Evolutionary conservation across 1,139 yeast genomes (phyloP).

Genomic region (Diutina pseudorugosa): DNA sequence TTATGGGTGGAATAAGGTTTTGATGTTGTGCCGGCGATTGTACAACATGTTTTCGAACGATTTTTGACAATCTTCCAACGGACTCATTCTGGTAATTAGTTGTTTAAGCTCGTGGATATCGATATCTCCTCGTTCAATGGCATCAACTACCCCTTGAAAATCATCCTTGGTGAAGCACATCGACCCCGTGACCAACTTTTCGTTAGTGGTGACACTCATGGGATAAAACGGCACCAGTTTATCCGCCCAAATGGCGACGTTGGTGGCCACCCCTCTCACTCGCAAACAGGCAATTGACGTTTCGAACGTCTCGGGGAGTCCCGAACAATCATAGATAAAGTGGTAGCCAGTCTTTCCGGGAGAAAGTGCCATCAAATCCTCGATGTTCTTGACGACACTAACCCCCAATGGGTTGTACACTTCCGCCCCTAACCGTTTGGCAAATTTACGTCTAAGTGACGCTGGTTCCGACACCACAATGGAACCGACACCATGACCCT

Average conservation of each 20-base stretch:
- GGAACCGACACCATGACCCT: neutral
- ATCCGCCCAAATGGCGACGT: constrained; percentile 3
- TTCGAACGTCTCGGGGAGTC: constrained; percentile 1
- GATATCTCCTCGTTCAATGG: neutral
- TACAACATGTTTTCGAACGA: neutral
- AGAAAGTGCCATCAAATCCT: constrained; percentile 1
- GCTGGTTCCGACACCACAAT: constrained; percentile 1
- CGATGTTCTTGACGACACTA: neutral
- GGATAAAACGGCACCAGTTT: constrained; percentile 3
- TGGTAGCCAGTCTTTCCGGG: neutral
- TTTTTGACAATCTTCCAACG: neutral
- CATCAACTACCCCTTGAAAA: neutral
- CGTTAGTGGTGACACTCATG: neutral
- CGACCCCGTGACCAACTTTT: constrained; percentile 1
- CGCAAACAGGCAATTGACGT: neutral
- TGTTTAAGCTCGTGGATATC: neutral
- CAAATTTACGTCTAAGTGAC: neutral
- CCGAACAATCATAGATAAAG: neutral
- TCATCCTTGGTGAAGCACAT: constrained; percentile 3
- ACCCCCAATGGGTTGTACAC: neutral
- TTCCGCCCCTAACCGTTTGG: neutral
- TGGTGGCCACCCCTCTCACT: constrained; percentile 1
- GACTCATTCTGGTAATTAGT: neutral
- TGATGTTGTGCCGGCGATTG: neutral
- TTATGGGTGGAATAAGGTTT: neutral